Base-by-base conservation (phyloP, 2,329 filamentous ascomycete species). In the Pseudovirgaria hyperparasitica region DNA sequence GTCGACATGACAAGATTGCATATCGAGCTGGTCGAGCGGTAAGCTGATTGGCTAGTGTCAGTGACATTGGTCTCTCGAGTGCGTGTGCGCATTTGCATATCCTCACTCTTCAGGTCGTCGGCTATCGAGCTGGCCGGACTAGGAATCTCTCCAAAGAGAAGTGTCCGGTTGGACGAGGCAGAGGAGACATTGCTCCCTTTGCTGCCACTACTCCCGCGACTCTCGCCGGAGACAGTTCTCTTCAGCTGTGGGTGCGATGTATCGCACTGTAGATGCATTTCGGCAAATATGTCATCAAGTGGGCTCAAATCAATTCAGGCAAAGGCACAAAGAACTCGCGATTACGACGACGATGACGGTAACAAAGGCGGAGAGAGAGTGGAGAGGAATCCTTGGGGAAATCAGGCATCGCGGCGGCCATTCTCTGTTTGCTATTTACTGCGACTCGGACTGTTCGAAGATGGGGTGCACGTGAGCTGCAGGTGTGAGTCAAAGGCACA, bases 111-210 rank as follows among this genome's bases (percentile, higher is more conserved):
- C 9, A 14, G 19, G 22, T 25, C 47, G 34, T 47, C 45, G 22
- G 45, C 38, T 3, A 44, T 50, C 11, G 48, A 50, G 29, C 46
- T 47, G 35, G 57, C 56, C 23, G 52, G 55, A 32, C 52, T 49
- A 34, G 61, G 57, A 31, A 65, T 63, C 38, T 65, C 62, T 34
- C 62, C 62, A 48, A 65, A 65, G 34, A 65, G 43, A 29, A 60
- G 43, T 44, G 46, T 41, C 45, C 45, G 25, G 48, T 46, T 53
- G 10, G 48, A 53, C 39, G 48, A 54, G 22, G 49, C 36, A 27
- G 45, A 48, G 34, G 47, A 54, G 25, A 42, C 42, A n/a, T 45
- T 47, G 10, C 50, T 54, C 17, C 46, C 44, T 30, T 38, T 35
- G 32, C 42, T 49, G 16, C 35, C 45, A 41, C 53, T 45, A 34